Base-by-base conservation (phyloP, 73 alveolate genomes). In the Stentor coeruleus region DNA sequence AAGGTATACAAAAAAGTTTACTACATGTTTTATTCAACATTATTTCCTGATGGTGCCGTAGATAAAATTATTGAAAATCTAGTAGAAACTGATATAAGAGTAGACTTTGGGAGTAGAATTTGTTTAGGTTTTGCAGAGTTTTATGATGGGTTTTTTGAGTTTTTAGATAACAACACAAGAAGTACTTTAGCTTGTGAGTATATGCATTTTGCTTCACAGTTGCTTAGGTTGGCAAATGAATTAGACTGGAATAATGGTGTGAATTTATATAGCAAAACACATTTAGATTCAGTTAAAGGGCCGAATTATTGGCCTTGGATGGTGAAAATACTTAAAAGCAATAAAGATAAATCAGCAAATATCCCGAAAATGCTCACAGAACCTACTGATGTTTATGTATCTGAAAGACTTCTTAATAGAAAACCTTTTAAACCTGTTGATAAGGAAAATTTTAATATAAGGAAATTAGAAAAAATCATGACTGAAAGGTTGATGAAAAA, bases 61-160 rank as follows among this genome's bases (percentile, higher is more conserved):
- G 66, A 49, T 20, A 6, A 49, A 49, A 49, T 49, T 6, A n/a
- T n/a, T n/a, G n/a, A n/a, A n/a, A n/a, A n/a, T n/a, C n/a, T n/a
- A n/a, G 66, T 49, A 49, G 20, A 49, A 20, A 49, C 66, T 49
- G 80, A 60, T 26, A 14, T 60, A 38, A 11, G 6, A 26, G 28
- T 60, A 11, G 80, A 60, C 80, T 60, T 60, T 26, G 6, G 58
- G 14, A 38, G 80, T 38, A 26, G 80, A 11, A 60, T 6, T n/a
- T 60, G 37, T n/a, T 26, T 60, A 11, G 28, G 59, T 28, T 60
- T 60, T 60, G 37, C 55, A n/a, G 80, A 60, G 80, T 60, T n/a
- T n/a, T 60, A 60, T 60, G 80, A 60, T 35, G 37, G 55, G 28
- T 6, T 60, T 26, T 60, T 60, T 60, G 80, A 60, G 41, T 60